phyloP scores from a whole-genome alignment of 1,284 basidiomycete genomes.

The Porodaedalea pini region DNA sequence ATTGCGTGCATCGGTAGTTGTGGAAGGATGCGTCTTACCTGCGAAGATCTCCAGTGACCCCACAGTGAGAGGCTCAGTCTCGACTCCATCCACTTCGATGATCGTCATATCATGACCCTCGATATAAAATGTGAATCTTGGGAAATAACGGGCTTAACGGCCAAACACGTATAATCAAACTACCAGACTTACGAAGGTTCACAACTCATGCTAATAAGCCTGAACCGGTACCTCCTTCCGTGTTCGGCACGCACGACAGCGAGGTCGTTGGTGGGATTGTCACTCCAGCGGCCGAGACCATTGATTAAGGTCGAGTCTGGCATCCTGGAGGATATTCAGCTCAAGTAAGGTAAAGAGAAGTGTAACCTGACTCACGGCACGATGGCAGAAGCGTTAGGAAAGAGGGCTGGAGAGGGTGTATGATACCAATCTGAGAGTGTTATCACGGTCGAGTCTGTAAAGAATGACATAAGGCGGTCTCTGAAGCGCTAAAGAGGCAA shows the following conservation, averaged over 20 bases:
- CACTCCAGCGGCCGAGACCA: slow-evolving; percentile 37
- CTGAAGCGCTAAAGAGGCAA: background rate
- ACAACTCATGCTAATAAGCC: slow-evolving; percentile 41
- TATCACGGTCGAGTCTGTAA: slow-evolving; percentile 15
- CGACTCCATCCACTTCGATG: slow-evolving; percentile 42
- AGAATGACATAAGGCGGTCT: background rate
- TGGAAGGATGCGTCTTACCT: background rate
- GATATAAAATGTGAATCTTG: slow-evolving; percentile 20
- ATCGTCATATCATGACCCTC: slow-evolving; percentile 26
- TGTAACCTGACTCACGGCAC: slow-evolving; percentile 24
- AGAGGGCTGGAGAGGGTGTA: slow-evolving; percentile 5
- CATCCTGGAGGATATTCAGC: background rate
- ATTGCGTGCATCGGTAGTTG: too few species aligned
- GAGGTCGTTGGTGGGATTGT: slow-evolving; percentile 35
- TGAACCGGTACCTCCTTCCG: slow-evolving; percentile 35
- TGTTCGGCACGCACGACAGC: slow-evolving; percentile 34
- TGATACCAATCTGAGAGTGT: slow-evolving; percentile 22
- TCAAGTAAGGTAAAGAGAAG: background rate
- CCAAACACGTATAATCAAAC: slow-evolving; percentile 36
- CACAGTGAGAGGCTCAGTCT: slow-evolving; percentile 29
- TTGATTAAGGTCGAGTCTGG: slow-evolving; percentile 41
- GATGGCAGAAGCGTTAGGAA: slow-evolving; percentile 10
- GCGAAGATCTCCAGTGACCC: slow-evolving; percentile 32
- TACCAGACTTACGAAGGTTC: slow-evolving; percentile 31
- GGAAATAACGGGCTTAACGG: slow-evolving; percentile 20